Percentiles rank a stretch among this genome's conserved stretches.
Evolutionary conservation across 2,329 filamentous ascomycete genomes (phyloP).

Genomic region (Colletotrichum liriopes): DNA sequence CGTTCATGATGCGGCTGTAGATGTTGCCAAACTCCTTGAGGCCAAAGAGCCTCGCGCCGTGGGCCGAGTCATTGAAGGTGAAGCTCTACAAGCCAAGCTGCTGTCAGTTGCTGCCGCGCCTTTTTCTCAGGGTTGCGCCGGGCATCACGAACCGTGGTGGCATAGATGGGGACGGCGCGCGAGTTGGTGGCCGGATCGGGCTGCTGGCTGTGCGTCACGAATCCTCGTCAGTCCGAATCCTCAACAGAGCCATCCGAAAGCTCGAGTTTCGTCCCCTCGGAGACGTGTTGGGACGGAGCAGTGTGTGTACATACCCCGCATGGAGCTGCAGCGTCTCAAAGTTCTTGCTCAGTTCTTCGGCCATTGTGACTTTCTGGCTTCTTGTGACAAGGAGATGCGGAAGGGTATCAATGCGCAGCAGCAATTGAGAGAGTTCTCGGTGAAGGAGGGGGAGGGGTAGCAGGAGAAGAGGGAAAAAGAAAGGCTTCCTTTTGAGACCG

Average conservation of each 20-base stretch:
- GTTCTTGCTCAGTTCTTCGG: constrained; percentile 67
- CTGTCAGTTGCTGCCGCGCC: neutral
- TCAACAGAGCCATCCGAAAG: neutral
- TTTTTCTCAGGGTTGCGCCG: neutral
- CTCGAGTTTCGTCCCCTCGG: neutral
- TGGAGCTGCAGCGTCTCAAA: constrained; percentile 92
- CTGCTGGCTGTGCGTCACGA: constrained; percentile 72
- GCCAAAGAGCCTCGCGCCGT: constrained; percentile 94
- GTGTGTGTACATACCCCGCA: constrained; percentile 74
- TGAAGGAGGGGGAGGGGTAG: neutral
- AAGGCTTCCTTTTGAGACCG: constrained; percentile 11
- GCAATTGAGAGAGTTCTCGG: neutral
- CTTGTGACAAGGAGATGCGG: constrained; percentile 48
- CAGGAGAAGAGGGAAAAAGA: neutral
- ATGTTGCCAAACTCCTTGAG: constrained; percentile 99
- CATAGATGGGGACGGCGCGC: constrained; percentile 95
- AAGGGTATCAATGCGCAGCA: constrained; percentile 9
- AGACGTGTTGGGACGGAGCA: neutral
- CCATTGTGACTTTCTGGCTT: constrained; percentile 52
- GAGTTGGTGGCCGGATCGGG: constrained; percentile 88
- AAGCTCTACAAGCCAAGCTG: constrained; percentile 74
- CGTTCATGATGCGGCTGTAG: constrained; percentile 97
- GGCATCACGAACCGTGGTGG: constrained; percentile 73
- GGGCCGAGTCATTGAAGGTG: constrained; percentile 95
- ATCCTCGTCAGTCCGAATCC: constrained; percentile 28